Conservation (phyloP, 2,329 filamentous ascomycete species). For the Cladosporium phlei region DNA sequence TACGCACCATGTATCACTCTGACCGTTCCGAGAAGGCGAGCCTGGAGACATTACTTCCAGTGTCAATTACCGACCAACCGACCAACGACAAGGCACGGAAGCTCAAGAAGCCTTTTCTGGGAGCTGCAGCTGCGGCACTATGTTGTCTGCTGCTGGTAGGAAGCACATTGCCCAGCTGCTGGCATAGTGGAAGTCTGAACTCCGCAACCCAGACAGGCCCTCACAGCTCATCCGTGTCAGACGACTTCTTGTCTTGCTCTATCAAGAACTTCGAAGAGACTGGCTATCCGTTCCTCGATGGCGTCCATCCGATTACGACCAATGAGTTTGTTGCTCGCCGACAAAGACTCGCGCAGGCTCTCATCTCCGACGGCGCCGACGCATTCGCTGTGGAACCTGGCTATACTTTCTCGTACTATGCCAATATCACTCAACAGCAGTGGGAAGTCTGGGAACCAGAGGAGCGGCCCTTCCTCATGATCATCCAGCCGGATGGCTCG, state of each 20-base stretch:
- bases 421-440: constrained; percentile 55
- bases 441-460: constrained; percentile 65
- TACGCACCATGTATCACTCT: background rate
- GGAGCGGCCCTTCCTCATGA: constrained; percentile 59
- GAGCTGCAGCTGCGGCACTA: no score
- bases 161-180: no score
- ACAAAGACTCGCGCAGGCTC: constrained; percentile 52
- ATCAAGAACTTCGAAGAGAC: constrained; percentile 47
- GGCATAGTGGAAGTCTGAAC: no score
- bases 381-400: constrained; percentile 61
- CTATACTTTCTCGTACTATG: constrained; percentile 62
- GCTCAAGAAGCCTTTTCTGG: no score
- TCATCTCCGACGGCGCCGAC: constrained; percentile 49
- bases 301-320: constrained; percentile 44
- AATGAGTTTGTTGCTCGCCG: constrained; percentile 53
- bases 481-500: constrained; percentile 49
- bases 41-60: background rate
- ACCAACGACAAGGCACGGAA: no score
- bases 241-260: constrained; percentile 45
- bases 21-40: background rate
- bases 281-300: constrained; percentile 47
- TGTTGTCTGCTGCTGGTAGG: no score
- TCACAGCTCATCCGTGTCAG: background rate
- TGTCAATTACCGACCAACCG: no score
- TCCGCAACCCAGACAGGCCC: no score